Base-by-base conservation (phyloP, 345 rosid genomes). In the Brassica incana region DNA sequence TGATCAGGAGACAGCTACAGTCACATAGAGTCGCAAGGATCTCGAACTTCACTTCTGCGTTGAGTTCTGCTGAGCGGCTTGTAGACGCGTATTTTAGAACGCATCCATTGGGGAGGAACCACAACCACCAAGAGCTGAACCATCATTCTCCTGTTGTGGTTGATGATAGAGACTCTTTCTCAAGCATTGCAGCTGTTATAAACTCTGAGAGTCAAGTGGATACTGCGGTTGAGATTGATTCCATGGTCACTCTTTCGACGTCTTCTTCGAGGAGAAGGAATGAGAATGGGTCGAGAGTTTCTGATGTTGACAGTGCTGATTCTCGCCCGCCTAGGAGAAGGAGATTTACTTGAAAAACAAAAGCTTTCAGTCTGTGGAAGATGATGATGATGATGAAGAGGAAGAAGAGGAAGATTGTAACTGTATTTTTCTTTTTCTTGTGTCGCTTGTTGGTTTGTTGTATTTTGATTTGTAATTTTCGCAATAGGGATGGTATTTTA, bases 91-190 rank as follows among this genome's bases (percentile, higher is more conserved):
- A 85, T 84, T 71, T 90, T 14, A 88, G 88, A 38, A 85, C 52
- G 76, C 84, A 83, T 77, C 80, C 88, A 25, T 18, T 64, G 52
- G 93, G 87, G 72, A 89, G 99, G 82, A 92, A 81, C 84, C 80
- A 84, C 78, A 2, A 38, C 45, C 45, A 38, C 45, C 83, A 76
- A 65, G 95, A 89, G 78, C 95, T 85, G 74, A 71, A 66, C 65
- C 80, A 80, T 75, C 71, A 79, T 48, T 5, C 81, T 72, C 88
- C 99, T 68, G 85, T 86, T 8, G 79, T 85, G 14, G 94, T 85
- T 70, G 97, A 91, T 84, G 99, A 95, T 84, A 88, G 93, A 67
- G 98, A 91, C 83, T 93, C 98, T 9, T 87, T 91, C 85, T 93
- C 98, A 66, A 93, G 98, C 82, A 85, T 91, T 64, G 90, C 91